Evolutionary conservation across 495 filamentous ascomycete species (phyloP).

Genomic region (Penicillium manginii): DNA sequence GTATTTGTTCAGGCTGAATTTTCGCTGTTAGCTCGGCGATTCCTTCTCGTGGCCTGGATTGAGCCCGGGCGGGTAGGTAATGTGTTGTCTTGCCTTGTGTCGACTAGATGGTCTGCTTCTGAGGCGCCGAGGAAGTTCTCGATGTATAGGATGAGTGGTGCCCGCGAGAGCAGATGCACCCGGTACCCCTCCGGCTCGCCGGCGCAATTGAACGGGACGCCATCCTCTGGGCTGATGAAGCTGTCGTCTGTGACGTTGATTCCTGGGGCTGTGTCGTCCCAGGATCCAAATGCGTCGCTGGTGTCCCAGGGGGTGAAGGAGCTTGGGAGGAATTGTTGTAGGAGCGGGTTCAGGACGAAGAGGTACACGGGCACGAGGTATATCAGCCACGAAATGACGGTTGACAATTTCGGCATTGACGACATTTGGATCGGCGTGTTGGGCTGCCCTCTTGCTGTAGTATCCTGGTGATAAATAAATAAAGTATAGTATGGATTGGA

Average conservation of each 20-base stretch:
- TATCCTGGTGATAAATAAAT: constrained; percentile 6
- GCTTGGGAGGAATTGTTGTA: constrained; percentile 20
- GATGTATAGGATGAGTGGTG: constrained; percentile 61
- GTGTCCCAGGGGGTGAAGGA: constrained; percentile 6
- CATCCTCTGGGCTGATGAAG: constrained; percentile 37
- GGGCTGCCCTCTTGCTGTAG: not conserved
- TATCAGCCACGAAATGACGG: constrained; percentile 39
- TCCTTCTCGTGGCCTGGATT: not conserved
- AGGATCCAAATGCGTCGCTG: constrained; percentile 24
- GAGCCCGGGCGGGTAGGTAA: not conserved
- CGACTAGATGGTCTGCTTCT: constrained; percentile 55
- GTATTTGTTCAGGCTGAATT: constrained; percentile 52
- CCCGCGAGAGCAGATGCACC: constrained; percentile 49
- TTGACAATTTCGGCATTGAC: constrained; percentile 34
- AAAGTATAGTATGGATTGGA: not conserved
- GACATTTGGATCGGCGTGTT: constrained; percentile 21
- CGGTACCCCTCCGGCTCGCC: constrained; percentile 33
- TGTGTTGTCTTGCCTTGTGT: constrained; percentile 46
- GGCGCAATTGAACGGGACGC: constrained; percentile 31
- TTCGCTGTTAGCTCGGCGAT: not conserved
- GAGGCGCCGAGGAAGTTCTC: constrained; percentile 53
- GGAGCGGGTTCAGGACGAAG: constrained; percentile 34
- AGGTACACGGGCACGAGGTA: constrained; percentile 48
- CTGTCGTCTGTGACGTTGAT: constrained; percentile 41
- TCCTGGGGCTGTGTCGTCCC: constrained; percentile 17